Evolutionary conservation across 148 eudicot species (phyloP), one percentile per base, ranked within the genome.

Genomic region (Rhododendron ovatum): DNA sequence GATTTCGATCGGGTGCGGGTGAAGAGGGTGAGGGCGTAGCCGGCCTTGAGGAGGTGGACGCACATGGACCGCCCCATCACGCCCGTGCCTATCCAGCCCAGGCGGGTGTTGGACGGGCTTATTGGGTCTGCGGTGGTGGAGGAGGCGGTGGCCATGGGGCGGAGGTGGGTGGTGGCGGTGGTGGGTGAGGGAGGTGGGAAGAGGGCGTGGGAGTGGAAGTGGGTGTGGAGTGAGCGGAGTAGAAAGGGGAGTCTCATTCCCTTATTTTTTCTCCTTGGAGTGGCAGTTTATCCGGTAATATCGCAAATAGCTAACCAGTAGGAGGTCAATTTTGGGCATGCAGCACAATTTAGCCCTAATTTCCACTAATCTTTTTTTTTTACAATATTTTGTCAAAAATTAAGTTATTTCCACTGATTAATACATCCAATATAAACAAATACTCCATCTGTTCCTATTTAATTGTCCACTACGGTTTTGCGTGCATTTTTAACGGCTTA

Each of bases 41-140:
- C 99, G 80, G 99, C 99, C 3, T 91, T 93, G 88, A 97, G 87
- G 77, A 97, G 90, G 86, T 97, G 99, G 83, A 88, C 26, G 92
- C 98, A 94, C 99, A 97, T 97, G 87, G 99, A 90, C 53, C 57
- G 92, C 78, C 99, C 99, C 99, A 97, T 97, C 1, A 97, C 99
- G 47, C 99, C 99, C 57, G 98, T 95, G 0, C 99, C 99, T 86
- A 97, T 95, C 98, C 98, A 97, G 35, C 99, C 99, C 77, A 97
- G 83, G 0, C 92, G 92, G 78, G 98, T 94, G 84, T 82, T 93
- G 53, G 96, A 87, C 10, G 99, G 98, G 90, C 69, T 76, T 2
- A 94, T 53, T 35, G 91, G 90, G 3, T 90, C 92, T 76, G 83
- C 8, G 87, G 89, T 22, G 82, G 88, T 9, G 84, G 90, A 71